Conservation (phyloP, 2,329 filamentous ascomycete species). For the Colletotrichum graminicola region DNA sequence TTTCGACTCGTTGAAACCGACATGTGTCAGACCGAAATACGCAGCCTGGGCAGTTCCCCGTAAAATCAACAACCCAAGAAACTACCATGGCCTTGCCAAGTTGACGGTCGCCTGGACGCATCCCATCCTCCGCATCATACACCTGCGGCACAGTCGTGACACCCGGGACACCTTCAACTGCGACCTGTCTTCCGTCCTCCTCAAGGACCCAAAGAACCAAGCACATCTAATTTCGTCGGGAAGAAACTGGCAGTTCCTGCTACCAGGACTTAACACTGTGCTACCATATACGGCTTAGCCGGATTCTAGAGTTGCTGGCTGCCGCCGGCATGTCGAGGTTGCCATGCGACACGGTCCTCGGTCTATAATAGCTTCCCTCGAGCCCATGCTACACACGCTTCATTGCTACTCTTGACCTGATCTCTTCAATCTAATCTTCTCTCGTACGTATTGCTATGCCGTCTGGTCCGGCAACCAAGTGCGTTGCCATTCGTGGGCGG, state of each 20-base stretch:
- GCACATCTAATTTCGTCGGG: not conserved
- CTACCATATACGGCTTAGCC: not conserved
- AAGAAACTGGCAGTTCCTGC: not conserved
- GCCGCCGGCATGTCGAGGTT: no score
- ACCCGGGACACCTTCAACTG: not conserved
- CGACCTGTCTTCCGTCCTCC: no score
- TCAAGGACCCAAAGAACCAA: not conserved
- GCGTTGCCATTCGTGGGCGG: no score
- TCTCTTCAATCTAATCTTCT: no score
- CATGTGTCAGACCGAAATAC: not conserved
- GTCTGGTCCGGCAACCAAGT: no score
- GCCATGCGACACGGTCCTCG: no score
- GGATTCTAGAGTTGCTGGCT: not conserved
- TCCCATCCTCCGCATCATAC: not conserved
- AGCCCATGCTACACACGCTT: no score
- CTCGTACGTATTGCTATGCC: no score
- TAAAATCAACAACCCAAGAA: not conserved
- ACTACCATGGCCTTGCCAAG: not conserved
- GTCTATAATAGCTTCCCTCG: no score
- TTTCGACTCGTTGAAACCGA: not conserved
- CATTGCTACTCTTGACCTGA: no score
- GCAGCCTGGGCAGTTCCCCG: no score
- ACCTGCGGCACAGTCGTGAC: not conserved
- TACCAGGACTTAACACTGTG: not conserved
- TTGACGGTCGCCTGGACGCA: no score